Percentiles rank a stretch among this genome's conserved stretches.
These are phyloP conservation scores for Fusarium cyanostomum DNA, from an alignment of 2,329 filamentous ascomycete species.

Conservation along the genomic window DNA sequence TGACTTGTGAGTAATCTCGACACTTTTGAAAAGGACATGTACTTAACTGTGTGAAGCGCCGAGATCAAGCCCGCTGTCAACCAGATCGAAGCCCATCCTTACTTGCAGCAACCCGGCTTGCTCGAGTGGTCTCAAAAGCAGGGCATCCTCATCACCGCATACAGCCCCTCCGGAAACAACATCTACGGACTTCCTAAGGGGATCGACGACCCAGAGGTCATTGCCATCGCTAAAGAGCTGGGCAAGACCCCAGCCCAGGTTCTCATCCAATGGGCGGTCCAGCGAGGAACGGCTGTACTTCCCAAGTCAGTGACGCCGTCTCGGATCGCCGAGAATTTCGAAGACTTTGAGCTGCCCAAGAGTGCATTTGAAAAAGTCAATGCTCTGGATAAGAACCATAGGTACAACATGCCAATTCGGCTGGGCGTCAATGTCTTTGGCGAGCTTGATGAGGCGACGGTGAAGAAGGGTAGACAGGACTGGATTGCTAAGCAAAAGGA, in stretches of 20 bases:
- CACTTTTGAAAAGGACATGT: not conserved
- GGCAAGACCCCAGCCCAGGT: slow-evolving; percentile 59
- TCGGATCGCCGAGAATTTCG: slow-evolving; percentile 59
- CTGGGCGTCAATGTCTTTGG: slow-evolving; percentile 23
- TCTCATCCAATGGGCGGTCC: slow-evolving; percentile 62
- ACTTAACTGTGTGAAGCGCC: slow-evolving; percentile 50
- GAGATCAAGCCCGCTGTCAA: slow-evolving; percentile 69
- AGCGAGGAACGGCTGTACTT: slow-evolving; percentile 62
- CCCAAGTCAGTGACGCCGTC: slow-evolving; percentile 64
- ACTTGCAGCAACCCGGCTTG: slow-evolving; percentile 69
- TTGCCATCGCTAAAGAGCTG: slow-evolving; percentile 59
- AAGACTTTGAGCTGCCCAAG: slow-evolving; percentile 26
- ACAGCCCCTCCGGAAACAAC: slow-evolving; percentile 72
- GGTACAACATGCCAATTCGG: slow-evolving; percentile 22
- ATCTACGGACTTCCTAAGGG: slow-evolving; percentile 51
- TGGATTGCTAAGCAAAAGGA: slow-evolving; percentile 21
- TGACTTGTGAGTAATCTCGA: not conserved
- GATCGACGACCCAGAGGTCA: slow-evolving; percentile 59
- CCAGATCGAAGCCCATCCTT: slow-evolving; percentile 75
- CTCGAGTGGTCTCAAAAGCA: slow-evolving; percentile 55
- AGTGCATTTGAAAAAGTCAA: slow-evolving; percentile 7
- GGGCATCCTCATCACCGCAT: slow-evolving; percentile 69
- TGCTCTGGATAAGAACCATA: slow-evolving; percentile 15
- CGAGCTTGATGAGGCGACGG: slow-evolving; percentile 11
- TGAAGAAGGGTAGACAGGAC: slow-evolving; percentile 1